Evolutionary conservation across 139 green algal genomes (phyloP).

Genomic region (Zygnema circumcarinatum): DNA sequence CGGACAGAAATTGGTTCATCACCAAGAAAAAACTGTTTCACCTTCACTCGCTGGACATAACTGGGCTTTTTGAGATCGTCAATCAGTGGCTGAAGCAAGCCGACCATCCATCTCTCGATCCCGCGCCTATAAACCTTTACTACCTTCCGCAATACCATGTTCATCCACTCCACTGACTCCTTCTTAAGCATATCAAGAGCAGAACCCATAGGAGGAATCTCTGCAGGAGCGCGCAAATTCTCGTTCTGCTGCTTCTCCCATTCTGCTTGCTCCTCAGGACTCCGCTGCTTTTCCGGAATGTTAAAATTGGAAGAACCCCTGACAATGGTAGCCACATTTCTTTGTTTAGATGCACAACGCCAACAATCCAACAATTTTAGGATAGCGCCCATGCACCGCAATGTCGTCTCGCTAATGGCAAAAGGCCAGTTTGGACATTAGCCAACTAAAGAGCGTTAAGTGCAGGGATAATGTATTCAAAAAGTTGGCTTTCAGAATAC

Average conservation of each 20-base stretch:
- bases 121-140: conserved; percentile 63
- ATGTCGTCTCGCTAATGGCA: no score
- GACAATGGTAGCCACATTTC: no score
- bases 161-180: conserved; percentile 94
- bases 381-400: no score
- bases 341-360: no score
- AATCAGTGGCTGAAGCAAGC: conserved; percentile 92
- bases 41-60: conserved; percentile 58
- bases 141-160: conserved; percentile 94
- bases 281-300: neutral
- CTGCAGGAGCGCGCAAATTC: neutral
- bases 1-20: conserved; percentile 89
- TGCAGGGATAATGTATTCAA: no score
- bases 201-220: conserved; percentile 4
- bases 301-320: conserved; percentile 6
- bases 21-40: conserved; percentile 91
- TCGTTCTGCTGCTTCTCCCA: neutral
- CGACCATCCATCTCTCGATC: conserved; percentile 89
- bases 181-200: conserved; percentile 48
- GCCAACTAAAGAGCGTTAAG: no score
- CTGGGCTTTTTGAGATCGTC: conserved; percentile 75
- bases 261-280: neutral
- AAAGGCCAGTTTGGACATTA: no score
- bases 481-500: no score
- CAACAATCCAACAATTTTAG: no score